Conservation (phyloP, 2,329 filamentous ascomycete genomes). For the Fonsecaea multimorphosa region DNA sequence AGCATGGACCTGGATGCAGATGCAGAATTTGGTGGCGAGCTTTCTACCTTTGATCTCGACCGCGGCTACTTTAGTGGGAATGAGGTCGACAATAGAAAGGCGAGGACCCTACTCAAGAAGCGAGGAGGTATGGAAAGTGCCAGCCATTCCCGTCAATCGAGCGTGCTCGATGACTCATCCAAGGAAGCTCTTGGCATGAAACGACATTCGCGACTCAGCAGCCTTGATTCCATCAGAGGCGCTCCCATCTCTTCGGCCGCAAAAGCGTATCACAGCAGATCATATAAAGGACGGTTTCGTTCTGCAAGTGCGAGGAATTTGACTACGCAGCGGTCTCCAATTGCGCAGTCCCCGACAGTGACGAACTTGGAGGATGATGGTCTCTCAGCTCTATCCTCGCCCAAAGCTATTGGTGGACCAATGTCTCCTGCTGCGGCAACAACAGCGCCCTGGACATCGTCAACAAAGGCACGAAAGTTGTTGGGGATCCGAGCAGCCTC, state of each 20-base stretch:
- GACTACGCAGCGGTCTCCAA: slow-evolving; percentile 47
- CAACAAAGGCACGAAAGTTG: slow-evolving; percentile 65
- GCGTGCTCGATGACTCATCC: slow-evolving; percentile 76
- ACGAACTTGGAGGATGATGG: slow-evolving; percentile 60
- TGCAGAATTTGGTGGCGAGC: slow-evolving; percentile 43
- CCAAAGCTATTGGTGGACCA: slow-evolving; percentile 56
- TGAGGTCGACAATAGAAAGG: slow-evolving; percentile 75
- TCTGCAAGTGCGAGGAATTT: slow-evolving; percentile 65
- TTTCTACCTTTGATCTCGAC: slow-evolving; percentile 68
- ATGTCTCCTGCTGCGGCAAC: slow-evolving; percentile 57
- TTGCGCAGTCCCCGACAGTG: slow-evolving; percentile 59
- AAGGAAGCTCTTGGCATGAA: slow-evolving; percentile 70
- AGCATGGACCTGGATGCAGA: slow-evolving; percentile 35
- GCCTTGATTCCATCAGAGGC: slow-evolving; percentile 75
- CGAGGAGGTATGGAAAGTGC: slow-evolving; percentile 55
- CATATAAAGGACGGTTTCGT: slow-evolving; percentile 59
- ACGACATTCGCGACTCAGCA: slow-evolving; percentile 78
- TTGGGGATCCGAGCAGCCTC: slow-evolving; percentile 84
- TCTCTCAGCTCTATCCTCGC: slow-evolving; percentile 48
- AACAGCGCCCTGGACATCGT: slow-evolving; percentile 57
- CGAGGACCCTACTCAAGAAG: slow-evolving; percentile 80
- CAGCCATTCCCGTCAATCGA: slow-evolving; percentile 71
- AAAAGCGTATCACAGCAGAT: slow-evolving; percentile 72
- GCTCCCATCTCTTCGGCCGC: slow-evolving; percentile 60
- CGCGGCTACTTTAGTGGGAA: slow-evolving; percentile 92